A percentile compares a stretch with the other conserved stretches of the same genome.
Evolutionary conservation across 306 rosid genomes (phyloP).

Genomic region (Vigna trinervia): DNA sequence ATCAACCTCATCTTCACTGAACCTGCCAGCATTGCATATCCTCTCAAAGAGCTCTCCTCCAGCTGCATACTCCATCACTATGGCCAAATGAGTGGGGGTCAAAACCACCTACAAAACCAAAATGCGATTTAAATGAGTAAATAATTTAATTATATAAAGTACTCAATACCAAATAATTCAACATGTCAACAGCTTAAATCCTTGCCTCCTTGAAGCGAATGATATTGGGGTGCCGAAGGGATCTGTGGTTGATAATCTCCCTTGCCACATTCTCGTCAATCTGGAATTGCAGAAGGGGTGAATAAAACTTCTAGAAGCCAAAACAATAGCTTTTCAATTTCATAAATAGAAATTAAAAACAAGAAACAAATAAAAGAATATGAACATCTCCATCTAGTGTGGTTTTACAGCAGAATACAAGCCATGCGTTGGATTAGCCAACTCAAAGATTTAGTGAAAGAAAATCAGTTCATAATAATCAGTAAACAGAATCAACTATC

Average conservation of each 20-base stretch:
- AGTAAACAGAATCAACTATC: conserved; percentile 26
- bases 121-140: conserved; percentile 5
- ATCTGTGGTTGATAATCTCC: conserved; percentile 83
- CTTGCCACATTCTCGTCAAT: conserved; percentile 84
- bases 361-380: neutral
- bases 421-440: neutral
- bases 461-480: conserved; percentile 11
- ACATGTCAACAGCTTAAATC: conserved; percentile 10
- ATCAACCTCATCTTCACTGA: conserved; percentile 79
- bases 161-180: conserved; percentile 28
- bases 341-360: conserved; percentile 25
- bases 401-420: conserved; percentile 2
- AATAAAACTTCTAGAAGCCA: conserved; percentile 10
- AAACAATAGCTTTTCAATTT: conserved; percentile 27
- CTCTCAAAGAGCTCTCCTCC: conserved; percentile 84
- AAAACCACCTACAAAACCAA: conserved; percentile 63
- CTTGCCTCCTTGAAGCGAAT: conserved; percentile 85
- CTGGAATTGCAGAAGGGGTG: conserved; percentile 40
- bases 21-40: conserved; percentile 78
- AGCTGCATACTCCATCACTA: conserved; percentile 82
- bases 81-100: conserved; percentile 76
- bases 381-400: conserved; percentile 4
- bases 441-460: conserved; percentile 30
- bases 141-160: neutral
- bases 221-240: conserved; percentile 77